Evolutionary conservation across 345 rosid species (phyloP).

Genomic region (Citrus trifoliata): DNA sequence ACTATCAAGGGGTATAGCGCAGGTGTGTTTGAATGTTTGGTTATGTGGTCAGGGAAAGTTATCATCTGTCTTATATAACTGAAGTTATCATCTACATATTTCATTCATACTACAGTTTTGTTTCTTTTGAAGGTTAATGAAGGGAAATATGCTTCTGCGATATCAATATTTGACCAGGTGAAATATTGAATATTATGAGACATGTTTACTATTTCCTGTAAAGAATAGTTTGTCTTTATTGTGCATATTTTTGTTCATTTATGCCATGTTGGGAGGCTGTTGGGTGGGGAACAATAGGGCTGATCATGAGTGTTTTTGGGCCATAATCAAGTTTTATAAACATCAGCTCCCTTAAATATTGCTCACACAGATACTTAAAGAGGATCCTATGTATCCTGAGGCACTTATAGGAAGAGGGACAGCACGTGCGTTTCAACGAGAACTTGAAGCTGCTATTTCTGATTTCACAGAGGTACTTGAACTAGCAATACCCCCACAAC

Average conservation of each 20-base stretch:
- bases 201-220: conserved; percentile 10
- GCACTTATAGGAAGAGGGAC: conserved; percentile 98
- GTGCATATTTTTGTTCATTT: neutral
- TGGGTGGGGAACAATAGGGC: neutral
- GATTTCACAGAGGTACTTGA: conserved; percentile 84
- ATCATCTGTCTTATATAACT: neutral
- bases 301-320: conserved; percentile 2
- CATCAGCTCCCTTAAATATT: conserved; percentile 11
- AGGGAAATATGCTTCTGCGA: conserved; percentile 82
- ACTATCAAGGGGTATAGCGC: conserved; percentile 94
- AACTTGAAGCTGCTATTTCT: conserved; percentile 76
- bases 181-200: conserved; percentile 12
- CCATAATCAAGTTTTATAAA: conserved; percentile 2
- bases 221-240: conserved; percentile 1
- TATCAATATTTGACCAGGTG: conserved; percentile 92
- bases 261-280: neutral
- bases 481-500: neutral
- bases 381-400: conserved; percentile 87
- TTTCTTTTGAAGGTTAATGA: conserved; percentile 76
- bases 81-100: conserved; percentile 10
- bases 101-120: conserved; percentile 4
- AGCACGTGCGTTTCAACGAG: conserved; percentile 89
- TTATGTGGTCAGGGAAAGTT: neutral
- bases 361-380: conserved; percentile 61
- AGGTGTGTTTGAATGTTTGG: conserved; percentile 40